Conservation (phyloP, 2,329 filamentous ascomycete genomes). For the Alternaria infectoria region DNA sequence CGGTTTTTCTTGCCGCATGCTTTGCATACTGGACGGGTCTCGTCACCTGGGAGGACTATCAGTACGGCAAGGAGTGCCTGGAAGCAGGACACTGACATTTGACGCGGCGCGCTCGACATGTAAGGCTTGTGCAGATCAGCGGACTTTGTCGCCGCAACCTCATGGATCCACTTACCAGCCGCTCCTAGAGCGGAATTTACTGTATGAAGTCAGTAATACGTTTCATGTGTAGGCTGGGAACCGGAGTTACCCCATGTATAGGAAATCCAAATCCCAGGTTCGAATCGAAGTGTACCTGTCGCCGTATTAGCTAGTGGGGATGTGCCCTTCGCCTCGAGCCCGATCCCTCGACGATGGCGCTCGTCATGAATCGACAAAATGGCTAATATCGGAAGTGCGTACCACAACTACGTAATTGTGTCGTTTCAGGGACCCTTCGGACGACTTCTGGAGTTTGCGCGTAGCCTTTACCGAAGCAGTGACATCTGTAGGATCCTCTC, state of each 20-base stretch:
- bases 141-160: background rate
- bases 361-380: background rate
- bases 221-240: background rate
- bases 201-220: constrained; percentile 19
- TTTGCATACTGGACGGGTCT: constrained; percentile 35
- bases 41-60: constrained; percentile 31
- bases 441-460: background rate
- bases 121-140: constrained; percentile 26
- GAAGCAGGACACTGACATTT: constrained; percentile 28
- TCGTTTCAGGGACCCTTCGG: background rate
- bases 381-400: background rate
- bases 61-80: background rate
- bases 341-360: background rate
- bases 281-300: constrained; percentile 6
- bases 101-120: constrained; percentile 40
- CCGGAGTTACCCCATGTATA: constrained; percentile 10
- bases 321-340: background rate
- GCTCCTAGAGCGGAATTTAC: constrained; percentile 41
- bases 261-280: constrained; percentile 1
- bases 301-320: constrained; percentile 1
- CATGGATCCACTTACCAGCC: constrained; percentile 36
- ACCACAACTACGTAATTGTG: constrained; percentile 4
- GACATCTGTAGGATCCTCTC: constrained; percentile 1
- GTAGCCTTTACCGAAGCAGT: background rate
- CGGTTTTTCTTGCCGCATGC: constrained; percentile 43